Evolutionary conservation across 169 alveolate species (phyloP).

Genomic region (Plasmodium ovale): DNA sequence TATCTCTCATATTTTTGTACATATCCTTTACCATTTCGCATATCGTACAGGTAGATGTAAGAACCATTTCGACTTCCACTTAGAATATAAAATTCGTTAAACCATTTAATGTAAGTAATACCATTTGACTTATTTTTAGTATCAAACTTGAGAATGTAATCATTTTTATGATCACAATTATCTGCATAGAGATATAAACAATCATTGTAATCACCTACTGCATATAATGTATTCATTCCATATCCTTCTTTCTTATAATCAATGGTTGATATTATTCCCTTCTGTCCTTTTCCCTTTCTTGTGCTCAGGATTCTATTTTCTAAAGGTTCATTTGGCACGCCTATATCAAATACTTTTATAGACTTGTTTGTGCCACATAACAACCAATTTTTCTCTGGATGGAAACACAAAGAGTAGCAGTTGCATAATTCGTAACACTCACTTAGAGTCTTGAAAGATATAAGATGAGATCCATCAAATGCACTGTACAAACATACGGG

Average conservation of each 20-base stretch:
- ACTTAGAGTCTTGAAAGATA: conserved; percentile 45
- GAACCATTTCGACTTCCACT: conserved; percentile 69
- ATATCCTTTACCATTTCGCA: conserved; percentile 37
- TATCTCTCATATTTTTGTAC: conserved; percentile 41
- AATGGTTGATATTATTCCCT: conserved; percentile 60
- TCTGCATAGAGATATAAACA: conserved; percentile 60
- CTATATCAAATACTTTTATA: conserved; percentile 51
- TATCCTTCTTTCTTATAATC: conserved; percentile 62
- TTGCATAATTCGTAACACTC: conserved; percentile 26
- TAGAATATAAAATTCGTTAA: conserved; percentile 29
- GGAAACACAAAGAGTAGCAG: conserved; percentile 70
- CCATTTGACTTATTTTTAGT: conserved; percentile 38
- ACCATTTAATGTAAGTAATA: conserved; percentile 59
- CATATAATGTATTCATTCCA: conserved; percentile 38
- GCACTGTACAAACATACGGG: conserved; percentile 60
- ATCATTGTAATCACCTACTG: conserved; percentile 67
- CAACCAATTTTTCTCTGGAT: conserved; percentile 64
- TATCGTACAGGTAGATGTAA: conserved; percentile 27
- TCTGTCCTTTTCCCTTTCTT: conserved; percentile 70
- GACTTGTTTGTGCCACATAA: conserved; percentile 59
- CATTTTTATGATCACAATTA: conserved; percentile 64
- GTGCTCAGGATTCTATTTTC: conserved; percentile 69
- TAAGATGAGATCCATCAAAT: conserved; percentile 42
- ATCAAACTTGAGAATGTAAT: conserved; percentile 47
- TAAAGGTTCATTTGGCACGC: conserved; percentile 27